Evolutionary conservation across 2,329 filamentous ascomycete genomes (phyloP), one percentile per base, ranked within the genome.

Genomic region (Endoconidiophora polonica): DNA sequence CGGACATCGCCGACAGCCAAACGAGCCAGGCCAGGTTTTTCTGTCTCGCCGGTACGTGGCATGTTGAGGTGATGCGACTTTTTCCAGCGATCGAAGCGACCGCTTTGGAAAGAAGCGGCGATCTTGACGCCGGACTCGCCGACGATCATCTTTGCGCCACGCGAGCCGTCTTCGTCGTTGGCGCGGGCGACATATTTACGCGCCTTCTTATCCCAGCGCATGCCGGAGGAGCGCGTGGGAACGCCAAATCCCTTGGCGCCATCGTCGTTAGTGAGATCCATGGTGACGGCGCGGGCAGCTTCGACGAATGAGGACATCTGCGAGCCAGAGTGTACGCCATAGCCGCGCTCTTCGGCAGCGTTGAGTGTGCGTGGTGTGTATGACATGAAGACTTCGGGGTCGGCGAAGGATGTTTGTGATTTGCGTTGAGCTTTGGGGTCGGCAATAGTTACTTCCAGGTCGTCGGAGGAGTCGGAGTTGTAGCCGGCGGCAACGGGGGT

Each of bases 111-210:
- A 54, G 75, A 83, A 43, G 91, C 87, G 1, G 91, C 86, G 58
- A 98, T 95, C 71, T 95, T 96, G 69, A 90, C 86, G 49, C 91
- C 91, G 60, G 79, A 86, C 68, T 98, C 91, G 59, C 91, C 88
- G 55, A 77, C 75, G 51, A 95, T 81, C 68, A 95, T 81, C 60
- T 74, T 75, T 53, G 67, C 63, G 44, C 75, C 74, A 60, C 80
- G 81, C 58, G 71, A 93, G 38, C 91, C 91, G 66, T 98, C 93
- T 58, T 94, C 85, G 66, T 98, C 91, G 70, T 98, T 96, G 58
- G 79, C 79, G 36, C 85, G 78, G 10, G 85, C 73, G 36, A 98
- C 90, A 67, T 96, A 98, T 67, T 95, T 96, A 67, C 85, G 93
- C 60, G 79, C 77, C 65, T 94, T 94, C 70, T 93, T 90, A 69